Evolutionary conservation across 2,329 filamentous ascomycete genomes (phyloP).

Genomic region (Trichoderma oligosporum): DNA sequence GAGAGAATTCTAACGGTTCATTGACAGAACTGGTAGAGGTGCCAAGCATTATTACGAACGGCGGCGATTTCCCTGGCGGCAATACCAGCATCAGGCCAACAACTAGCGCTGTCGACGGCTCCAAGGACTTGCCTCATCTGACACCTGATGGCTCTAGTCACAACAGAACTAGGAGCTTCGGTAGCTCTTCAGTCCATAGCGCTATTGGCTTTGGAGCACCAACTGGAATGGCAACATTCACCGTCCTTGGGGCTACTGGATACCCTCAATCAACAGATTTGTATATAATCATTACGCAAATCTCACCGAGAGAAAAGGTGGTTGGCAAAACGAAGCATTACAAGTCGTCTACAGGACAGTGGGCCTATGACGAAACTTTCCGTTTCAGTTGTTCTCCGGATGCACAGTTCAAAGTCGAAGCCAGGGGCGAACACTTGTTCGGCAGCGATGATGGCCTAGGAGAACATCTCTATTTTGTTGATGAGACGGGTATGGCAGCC

Average conservation of each 20-base stretch:
- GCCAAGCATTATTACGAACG: conserved; percentile 35
- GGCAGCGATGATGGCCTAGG: conserved; percentile 80
- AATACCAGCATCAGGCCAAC: conserved; percentile 41
- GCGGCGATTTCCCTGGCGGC: conserved; percentile 20
- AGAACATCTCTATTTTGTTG: conserved; percentile 86
- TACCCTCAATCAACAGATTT: conserved; percentile 74
- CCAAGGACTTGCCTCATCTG: conserved; percentile 3
- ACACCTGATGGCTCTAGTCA: conserved; percentile 34
- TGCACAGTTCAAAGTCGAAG: conserved; percentile 78
- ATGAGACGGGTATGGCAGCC: conserved; percentile 64
- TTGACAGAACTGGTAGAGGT: conserved; percentile 40
- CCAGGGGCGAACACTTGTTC: conserved; percentile 81
- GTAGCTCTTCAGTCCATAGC: conserved; percentile 64
- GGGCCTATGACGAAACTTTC: conserved; percentile 75
- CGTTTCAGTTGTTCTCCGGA: conserved; percentile 75
- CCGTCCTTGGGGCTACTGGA: conserved; percentile 71
- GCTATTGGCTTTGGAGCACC: conserved; percentile 56
- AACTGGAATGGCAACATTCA: conserved; percentile 73
- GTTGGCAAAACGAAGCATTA: conserved; percentile 90
- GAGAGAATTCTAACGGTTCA: conserved; percentile 50
- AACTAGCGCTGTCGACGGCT: conserved; percentile 31
- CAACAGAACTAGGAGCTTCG: conserved; percentile 54
- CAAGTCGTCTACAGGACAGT: conserved; percentile 64
- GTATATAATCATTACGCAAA: conserved; percentile 68
- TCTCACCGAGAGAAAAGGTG: conserved; percentile 67